These are phyloP conservation scores for Grosmannia serpens DNA, from an alignment of 2,329 filamentous ascomycete genomes.

Conservation along the genomic window DNA sequence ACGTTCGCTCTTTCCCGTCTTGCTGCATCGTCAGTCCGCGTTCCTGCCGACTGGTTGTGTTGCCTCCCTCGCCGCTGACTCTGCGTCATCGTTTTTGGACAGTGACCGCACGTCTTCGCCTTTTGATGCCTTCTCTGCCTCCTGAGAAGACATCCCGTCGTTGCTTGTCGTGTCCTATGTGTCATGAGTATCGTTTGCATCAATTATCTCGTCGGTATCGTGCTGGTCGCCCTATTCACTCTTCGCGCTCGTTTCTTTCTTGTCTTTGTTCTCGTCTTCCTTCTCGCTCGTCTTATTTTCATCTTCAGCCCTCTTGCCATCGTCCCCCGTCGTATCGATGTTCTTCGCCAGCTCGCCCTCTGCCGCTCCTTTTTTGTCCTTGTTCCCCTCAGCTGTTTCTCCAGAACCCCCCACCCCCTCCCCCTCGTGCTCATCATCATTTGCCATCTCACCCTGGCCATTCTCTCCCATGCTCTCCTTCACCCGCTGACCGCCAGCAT, in stretches of 20 bases:
- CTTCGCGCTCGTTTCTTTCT: background rate
- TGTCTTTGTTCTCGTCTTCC: background rate
- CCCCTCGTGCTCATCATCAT: conserved; percentile 8
- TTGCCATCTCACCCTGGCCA: background rate
- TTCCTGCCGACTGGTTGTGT: background rate
- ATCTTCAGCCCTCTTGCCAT: too few species aligned
- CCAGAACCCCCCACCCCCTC: background rate
- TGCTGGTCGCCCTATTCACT: background rate
- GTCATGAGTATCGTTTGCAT: background rate
- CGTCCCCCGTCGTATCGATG: too few species aligned
- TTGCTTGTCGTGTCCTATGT: background rate
- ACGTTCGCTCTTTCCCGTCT: background rate
- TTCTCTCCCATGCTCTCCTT: conserved; percentile 13
- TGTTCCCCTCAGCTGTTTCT: too few species aligned
- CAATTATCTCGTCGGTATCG: background rate
- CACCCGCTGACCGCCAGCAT: conserved; percentile 34
- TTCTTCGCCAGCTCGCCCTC: background rate
- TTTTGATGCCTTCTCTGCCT: too few species aligned
- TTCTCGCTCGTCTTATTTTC: background rate
- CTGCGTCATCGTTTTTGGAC: too few species aligned
- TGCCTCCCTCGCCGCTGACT: too few species aligned
- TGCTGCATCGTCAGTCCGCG: background rate
- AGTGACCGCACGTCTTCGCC: too few species aligned
- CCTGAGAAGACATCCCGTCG: too few species aligned
- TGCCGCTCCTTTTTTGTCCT: too few species aligned